A percentile compares a stretch with the other conserved stretches of the same genome.
Conservation (phyloP, 2,329 filamentous ascomycete species). For the Aspergillus tamarii region DNA sequence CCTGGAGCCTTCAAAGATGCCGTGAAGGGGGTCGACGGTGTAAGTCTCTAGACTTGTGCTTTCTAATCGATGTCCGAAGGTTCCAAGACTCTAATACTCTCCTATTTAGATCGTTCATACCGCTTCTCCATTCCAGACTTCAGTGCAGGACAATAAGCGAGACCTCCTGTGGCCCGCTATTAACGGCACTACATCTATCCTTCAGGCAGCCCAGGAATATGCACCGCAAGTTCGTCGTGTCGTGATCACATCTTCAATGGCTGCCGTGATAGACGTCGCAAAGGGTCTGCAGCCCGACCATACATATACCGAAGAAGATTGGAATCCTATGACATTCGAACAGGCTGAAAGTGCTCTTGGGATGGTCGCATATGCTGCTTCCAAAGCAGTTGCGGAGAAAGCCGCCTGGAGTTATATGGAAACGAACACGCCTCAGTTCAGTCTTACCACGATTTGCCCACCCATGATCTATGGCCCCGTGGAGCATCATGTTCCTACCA, state of each 20-base stretch:
- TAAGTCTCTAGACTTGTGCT: too few species aligned
- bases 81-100: too few species aligned
- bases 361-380: too few species aligned
- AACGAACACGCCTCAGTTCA: constrained; percentile 4
- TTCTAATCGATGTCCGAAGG: too few species aligned
- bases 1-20: neutral
- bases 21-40: neutral
- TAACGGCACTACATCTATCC: neutral
- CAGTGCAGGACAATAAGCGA: neutral
- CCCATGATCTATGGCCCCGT: constrained; percentile 8
- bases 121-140: neutral
- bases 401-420: constrained; percentile 12
- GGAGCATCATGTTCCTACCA: neutral
- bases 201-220: neutral
- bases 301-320: constrained; percentile 6
- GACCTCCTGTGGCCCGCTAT: constrained; percentile 11
- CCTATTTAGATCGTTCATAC: neutral
- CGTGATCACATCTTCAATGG: constrained; percentile 11
- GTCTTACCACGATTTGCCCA: constrained; percentile 9
- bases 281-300: neutral
- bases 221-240: neutral
- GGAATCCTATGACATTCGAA: neutral
- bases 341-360: too few species aligned
- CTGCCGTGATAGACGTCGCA: neutral
- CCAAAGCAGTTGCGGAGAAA: constrained; percentile 10